Evolutionary conservation across 352 stramenopile genomes (phyloP), one percentile per base, ranked within the genome.

Genomic region (Globisporangium heterothallicum): DNA sequence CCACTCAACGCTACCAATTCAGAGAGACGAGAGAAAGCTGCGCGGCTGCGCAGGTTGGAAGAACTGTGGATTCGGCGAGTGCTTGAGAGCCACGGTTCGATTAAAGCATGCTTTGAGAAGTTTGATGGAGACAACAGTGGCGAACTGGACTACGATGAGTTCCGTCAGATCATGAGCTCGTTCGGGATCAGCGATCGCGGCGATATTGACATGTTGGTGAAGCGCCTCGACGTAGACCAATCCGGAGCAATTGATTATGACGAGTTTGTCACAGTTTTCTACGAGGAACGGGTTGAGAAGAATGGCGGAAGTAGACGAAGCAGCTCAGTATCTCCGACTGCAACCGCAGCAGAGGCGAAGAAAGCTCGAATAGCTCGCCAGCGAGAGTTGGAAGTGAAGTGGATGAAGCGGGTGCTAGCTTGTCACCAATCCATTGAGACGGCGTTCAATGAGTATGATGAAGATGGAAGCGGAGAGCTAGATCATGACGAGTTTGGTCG

Each of bases 361-460:
- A 63, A 64, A 36, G 52, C 48, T 3, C 52, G 58, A 27, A 58
- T 62, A 40, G 57, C 63, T 21, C 63, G 73, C 0, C 42, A 84
- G 16, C 61, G 71, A 19, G 71, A 73, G 9, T 52, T 85, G 7
- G 73, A 86, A 49, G 44, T 84, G 9, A 84, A 83, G 46, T 88
- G 74, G 74, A 78, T 88, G 45, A 70, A 78, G 52, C 63, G 67
- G 6, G 73, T 76, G 9, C 34, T 88, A 22, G 66, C 63, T 30
- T 88, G 78, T 26, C 78, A 88, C 26, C 42, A 63, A 14, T 78
- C 74, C 6, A 76, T 86, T 18, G 73, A 86, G 27, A 55, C 66
- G 0, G 78, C 78, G 0, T 88, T 88, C 55, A 66, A 59, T 21
- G 74, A 88, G 50, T 88, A 88, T 36, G 78, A 87, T 26, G 43